A percentile compares a stretch with the other conserved stretches of the same genome.
These are phyloP conservation scores for Zygnema circumcarinatum DNA, from an alignment of 139 green algal genomes.

Conservation along the genomic window DNA sequence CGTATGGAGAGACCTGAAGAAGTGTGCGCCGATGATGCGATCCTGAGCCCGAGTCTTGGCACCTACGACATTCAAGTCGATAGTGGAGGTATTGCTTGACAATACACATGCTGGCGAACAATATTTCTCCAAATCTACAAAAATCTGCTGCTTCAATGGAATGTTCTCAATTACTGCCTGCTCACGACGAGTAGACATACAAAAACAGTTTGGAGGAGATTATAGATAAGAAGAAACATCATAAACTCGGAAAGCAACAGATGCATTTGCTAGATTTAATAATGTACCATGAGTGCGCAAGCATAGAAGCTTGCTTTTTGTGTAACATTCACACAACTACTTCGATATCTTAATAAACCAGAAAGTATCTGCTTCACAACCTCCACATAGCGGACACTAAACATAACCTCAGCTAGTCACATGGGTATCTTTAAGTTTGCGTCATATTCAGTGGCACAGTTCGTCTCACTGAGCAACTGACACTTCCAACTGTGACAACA, in stretches of 20 bases:
- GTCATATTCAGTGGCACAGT: no score
- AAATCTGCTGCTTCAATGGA: conserved; percentile 88
- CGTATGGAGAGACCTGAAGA: conserved; percentile 59
- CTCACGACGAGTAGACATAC: conserved; percentile 9
- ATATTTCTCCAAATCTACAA: conserved; percentile 75
- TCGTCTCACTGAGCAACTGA: no score
- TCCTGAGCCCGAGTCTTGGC: conserved; percentile 69
- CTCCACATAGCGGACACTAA: no score
- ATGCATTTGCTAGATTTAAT: not conserved
- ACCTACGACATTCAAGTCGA: conserved; percentile 91
- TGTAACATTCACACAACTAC: no score
- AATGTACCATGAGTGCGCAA: not conserved
- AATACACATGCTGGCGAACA: conserved; percentile 87
- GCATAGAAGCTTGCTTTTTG: no score
- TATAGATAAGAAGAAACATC: not conserved
- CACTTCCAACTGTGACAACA: no score
- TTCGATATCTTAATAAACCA: no score
- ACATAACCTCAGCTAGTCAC: no score
- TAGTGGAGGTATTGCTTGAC: conserved; percentile 98
- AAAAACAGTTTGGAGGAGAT: not conserved
- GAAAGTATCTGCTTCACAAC: no score
- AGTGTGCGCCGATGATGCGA: conserved; percentile 82
- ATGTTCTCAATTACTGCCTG: conserved; percentile 94
- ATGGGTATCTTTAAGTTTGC: no score
- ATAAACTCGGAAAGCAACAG: not conserved